These are phyloP conservation scores for Paraconiothyrium brasiliense DNA, from an alignment of 2,329 filamentous ascomycete genomes.

Conservation along the genomic window DNA sequence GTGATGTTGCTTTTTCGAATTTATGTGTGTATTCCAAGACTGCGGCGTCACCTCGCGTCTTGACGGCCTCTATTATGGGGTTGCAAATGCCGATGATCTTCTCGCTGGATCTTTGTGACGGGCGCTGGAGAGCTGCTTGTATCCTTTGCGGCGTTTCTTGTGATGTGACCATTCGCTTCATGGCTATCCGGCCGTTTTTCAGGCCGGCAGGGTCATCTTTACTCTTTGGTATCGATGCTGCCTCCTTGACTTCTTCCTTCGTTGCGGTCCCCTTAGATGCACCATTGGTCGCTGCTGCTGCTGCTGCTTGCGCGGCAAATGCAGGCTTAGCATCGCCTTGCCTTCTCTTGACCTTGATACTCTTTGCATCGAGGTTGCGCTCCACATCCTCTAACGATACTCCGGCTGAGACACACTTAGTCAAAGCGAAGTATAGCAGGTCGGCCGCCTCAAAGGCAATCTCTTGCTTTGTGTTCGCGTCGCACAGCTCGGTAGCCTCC, in stretches of 20 bases:
- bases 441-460: slow-evolving; percentile 95
- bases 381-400: slow-evolving; percentile 91
- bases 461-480: slow-evolving; percentile 82
- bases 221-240: slow-evolving; percentile 63
- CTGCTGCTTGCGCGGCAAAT: slow-evolving; percentile 79
- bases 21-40: slow-evolving; percentile 95
- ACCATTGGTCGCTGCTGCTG: slow-evolving; percentile 22
- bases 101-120: slow-evolving; percentile 94
- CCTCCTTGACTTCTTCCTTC: slow-evolving; percentile 59
- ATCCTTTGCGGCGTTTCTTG: slow-evolving; percentile 72
- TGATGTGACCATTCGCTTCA: slow-evolving; percentile 80
- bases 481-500: slow-evolving; percentile 93
- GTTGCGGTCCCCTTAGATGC: slow-evolving; percentile 33
- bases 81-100: slow-evolving; percentile 89
- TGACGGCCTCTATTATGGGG: slow-evolving; percentile 91
- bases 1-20: slow-evolving; percentile 93
- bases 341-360: slow-evolving; percentile 91
- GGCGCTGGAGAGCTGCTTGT: slow-evolving; percentile 79
- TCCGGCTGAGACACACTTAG: slow-evolving; percentile 85
- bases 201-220: slow-evolving; percentile 61
- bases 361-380: slow-evolving; percentile 91
- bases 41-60: slow-evolving; percentile 83
- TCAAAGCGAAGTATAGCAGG: slow-evolving; percentile 92
- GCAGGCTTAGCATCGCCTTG: slow-evolving; percentile 93
- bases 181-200: slow-evolving; percentile 72